Base-by-base conservation (phyloP, 495 filamentous ascomycete species). In the Xylaria flabelliformis region DNA sequence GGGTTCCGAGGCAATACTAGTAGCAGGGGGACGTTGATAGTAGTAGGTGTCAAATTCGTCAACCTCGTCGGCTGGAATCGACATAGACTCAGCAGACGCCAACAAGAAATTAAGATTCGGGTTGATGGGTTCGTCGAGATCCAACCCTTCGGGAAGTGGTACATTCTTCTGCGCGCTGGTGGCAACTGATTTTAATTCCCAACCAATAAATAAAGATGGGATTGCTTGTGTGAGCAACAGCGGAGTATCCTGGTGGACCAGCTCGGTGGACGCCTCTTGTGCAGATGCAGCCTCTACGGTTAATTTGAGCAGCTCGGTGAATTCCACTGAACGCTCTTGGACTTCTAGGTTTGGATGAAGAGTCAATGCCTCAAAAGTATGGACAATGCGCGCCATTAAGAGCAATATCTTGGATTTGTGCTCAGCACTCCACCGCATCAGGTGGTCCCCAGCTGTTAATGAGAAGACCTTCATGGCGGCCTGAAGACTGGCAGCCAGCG, bases 291-390 rank as follows among this genome's bases (percentile, higher is more conserved):
- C 93, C 81, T 99, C 95, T 0, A 89, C 87, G 15, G 92, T 92
- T 53, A 99, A 84, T 56, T 93, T 92, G 74, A 98, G 88, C 5
- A 98, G 86, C 75, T 99, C 96, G 2, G 92, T 85, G 75, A 95
- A 97, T 76, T 97, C 95, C 19, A 97, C 95, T 9, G 94, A 90
- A 62, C 97, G 89, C 81, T 98, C 96, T 80, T 99, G 96, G n/a
- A 98, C 94, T 76, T 98, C 96, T 12, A 99, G 84, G 74, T 90
- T 91, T 0, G 97, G 94, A 77, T 97, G 94, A 5, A 88, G 86
- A 0, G 90, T 86, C 34, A 98, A 81, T 0, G 89, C 85, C 64
- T 97, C 95, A 3, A 97, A 83, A 56, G 94, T 92, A 73, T 93
- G 86, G 29, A 96, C 85, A n/a, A 97, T 87, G 34, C 93, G 88